These are phyloP conservation scores for Gastrodia elata DNA, from an alignment of 106 monocot genomes.

Conservation along the genomic window DNA sequence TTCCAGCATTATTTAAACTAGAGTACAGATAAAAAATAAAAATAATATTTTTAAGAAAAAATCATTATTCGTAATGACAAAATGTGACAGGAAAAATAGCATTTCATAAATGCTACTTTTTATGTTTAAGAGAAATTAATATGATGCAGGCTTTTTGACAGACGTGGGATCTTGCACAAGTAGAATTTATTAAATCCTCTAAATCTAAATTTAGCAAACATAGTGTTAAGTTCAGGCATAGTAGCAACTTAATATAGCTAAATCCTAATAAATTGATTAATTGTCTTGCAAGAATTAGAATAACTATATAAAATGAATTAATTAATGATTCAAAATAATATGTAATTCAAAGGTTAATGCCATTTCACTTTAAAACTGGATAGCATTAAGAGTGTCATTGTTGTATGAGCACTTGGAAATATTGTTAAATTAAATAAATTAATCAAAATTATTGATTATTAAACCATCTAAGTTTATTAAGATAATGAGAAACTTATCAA, in stretches of 20 bases:
- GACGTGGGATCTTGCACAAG: not conserved
- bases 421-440: not conserved
- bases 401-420: not conserved
- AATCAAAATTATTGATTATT: conserved; percentile 1
- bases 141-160: not conserved
- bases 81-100: not conserved
- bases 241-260: not conserved
- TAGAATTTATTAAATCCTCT: not conserved
- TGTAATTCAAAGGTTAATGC: not conserved
- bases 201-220: not conserved
- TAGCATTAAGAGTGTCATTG: not conserved
- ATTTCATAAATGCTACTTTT: no score
- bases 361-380: not conserved
- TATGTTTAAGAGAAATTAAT: no score
- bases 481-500: no score
- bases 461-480: no score
- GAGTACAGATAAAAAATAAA: not conserved
- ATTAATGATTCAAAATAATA: not conserved
- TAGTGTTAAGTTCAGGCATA: not conserved
- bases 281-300: not conserved
- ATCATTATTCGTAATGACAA: not conserved
- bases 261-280: not conserved
- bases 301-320: not conserved
- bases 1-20: not conserved
- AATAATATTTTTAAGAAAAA: not conserved